Percentiles rank a stretch among this genome's conserved stretches.
phyloP scores from a whole-genome alignment of 345 rosid species.

The Crucihimalaya himalaica region DNA sequence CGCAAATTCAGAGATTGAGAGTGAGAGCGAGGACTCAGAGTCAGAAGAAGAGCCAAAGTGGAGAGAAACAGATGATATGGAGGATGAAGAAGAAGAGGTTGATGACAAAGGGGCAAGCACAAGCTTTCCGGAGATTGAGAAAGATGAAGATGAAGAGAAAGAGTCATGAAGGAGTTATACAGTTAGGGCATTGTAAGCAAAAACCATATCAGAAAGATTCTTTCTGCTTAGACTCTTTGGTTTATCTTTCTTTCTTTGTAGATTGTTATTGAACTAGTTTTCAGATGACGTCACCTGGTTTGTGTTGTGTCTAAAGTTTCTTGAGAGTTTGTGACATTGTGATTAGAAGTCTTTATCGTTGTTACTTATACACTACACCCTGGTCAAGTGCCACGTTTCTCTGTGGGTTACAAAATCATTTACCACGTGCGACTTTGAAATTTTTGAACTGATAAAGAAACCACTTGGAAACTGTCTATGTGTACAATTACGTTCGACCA shows the following conservation, averaged over 20 bases:
- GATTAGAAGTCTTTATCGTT: neutral
- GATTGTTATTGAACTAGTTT: conserved; percentile 14
- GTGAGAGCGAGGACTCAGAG: conserved; percentile 29
- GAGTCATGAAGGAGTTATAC: conserved; percentile 12
- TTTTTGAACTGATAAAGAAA: neutral
- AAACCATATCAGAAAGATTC: neutral
- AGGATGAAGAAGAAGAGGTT: conserved; percentile 15
- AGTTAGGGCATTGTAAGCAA: conserved; percentile 16
- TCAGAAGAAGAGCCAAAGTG: conserved; percentile 40
- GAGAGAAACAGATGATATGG: conserved; percentile 40
- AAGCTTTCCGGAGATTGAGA: conserved; percentile 2
- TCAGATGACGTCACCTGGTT: neutral
- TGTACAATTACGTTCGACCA: neutral
- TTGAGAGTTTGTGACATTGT: conserved; percentile 11
- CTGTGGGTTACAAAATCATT: conserved; percentile 22
- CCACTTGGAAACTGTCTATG: neutral
- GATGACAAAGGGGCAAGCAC: conserved; percentile 11
- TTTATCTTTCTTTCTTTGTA: conserved; percentile 17
- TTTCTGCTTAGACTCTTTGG: neutral
- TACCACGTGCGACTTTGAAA: conserved; percentile 22
- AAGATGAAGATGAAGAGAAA: conserved; percentile 23
- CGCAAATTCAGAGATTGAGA: conserved; percentile 30
- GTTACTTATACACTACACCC: neutral
- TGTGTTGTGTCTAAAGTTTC: neutral
- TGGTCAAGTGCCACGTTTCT: neutral